phyloP scores from a whole-genome alignment of 768 basidiomycete species.

The Gelatoporia subvermispora region DNA sequence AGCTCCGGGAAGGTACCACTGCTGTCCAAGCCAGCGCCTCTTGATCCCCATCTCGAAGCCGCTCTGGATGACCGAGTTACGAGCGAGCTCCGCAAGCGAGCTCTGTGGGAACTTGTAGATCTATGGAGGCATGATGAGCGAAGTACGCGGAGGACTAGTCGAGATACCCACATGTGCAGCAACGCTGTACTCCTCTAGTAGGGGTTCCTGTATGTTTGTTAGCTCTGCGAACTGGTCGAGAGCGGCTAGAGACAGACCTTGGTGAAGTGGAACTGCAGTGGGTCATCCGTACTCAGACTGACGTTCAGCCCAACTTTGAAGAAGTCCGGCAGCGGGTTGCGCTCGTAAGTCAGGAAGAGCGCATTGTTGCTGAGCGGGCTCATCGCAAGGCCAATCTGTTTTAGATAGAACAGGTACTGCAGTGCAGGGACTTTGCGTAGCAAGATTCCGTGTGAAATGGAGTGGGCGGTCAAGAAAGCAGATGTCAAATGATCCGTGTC shows the following conservation, averaged over 20 bases:
- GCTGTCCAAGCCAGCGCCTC: slow-evolving; percentile 88
- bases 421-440: slow-evolving; percentile 96
- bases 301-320: slow-evolving; percentile 96
- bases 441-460: slow-evolving; percentile 98
- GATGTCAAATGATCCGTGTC: slow-evolving; percentile 97
- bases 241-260: slow-evolving; percentile 48
- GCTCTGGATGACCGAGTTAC: slow-evolving; percentile 94
- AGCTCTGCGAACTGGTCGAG: background rate
- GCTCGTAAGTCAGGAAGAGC: slow-evolving; percentile 91
- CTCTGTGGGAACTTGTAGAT: slow-evolving; percentile 96
- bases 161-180: slow-evolving; percentile 77
- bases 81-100: slow-evolving; percentile 93
- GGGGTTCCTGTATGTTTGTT: slow-evolving; percentile 60
- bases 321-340: slow-evolving; percentile 95
- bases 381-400: slow-evolving; percentile 98
- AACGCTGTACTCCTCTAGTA: slow-evolving; percentile 96
- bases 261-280: slow-evolving; percentile 96
- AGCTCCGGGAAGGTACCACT: slow-evolving; percentile 91
- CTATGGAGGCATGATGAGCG: slow-evolving; percentile 31
- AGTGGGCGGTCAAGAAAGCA: slow-evolving; percentile 93
- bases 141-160: background rate
- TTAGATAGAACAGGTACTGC: slow-evolving; percentile 96
- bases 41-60: slow-evolving; percentile 99
- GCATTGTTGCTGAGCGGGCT: slow-evolving; percentile 98
- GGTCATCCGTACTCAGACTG: slow-evolving; percentile 93